Evolutionary conservation across 176 grass and related monocot species (phyloP).

Genomic region (Triticum monococcum): DNA sequence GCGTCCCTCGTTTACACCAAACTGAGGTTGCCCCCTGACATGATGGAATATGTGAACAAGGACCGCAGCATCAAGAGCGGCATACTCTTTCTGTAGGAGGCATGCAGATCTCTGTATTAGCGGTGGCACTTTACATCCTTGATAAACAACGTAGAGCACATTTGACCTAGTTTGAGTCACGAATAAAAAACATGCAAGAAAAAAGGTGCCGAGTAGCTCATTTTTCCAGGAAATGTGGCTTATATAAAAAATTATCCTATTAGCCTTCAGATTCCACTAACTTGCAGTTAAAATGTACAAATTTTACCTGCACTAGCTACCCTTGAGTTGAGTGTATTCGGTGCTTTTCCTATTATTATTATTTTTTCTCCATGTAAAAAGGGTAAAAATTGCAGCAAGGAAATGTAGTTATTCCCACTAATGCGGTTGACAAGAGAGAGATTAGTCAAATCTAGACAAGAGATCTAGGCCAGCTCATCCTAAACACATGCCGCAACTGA

Average conservation of each 20-base stretch:
- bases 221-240: background rate
- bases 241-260: background rate
- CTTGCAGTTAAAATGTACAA: background rate
- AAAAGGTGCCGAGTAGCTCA: background rate
- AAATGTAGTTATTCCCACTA: background rate
- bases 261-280: background rate
- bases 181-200: too few species aligned
- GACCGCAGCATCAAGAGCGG: conserved; percentile 84
- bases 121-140: background rate
- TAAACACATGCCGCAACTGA: background rate
- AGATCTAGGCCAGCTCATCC: background rate
- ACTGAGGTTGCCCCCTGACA: conserved; percentile 56
- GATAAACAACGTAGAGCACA: background rate
- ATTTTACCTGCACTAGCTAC: background rate
- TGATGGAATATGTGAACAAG: conserved; percentile 92
- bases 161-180: background rate
- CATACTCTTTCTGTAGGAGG: conserved; percentile 83
- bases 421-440: background rate
- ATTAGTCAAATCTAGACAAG: background rate
- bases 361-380: background rate
- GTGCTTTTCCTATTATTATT: background rate
- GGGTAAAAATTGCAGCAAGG: background rate
- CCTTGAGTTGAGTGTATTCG: background rate
- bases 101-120: background rate
- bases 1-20: conserved; percentile 50